These are phyloP conservation scores for Candida sanyiensis DNA, from an alignment of 805 yeast species.

Conservation along the genomic window DNA sequence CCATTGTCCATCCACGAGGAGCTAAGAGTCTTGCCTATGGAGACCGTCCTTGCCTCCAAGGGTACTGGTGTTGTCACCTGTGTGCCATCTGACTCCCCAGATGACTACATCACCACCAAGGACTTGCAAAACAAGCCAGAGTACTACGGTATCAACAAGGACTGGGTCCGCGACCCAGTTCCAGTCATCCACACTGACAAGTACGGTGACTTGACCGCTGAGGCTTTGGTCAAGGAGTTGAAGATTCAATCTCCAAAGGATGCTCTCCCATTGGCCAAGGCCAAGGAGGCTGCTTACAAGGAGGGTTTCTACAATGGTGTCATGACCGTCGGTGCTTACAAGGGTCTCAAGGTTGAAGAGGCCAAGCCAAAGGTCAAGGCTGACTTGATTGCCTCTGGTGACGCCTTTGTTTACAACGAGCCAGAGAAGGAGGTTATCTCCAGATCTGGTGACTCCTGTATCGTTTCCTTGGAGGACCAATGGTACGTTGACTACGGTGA, in stretches of 20 bases:
- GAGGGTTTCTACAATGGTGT: conserved; percentile 93
- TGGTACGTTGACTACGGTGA: conserved; percentile 99
- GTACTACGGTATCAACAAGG: conserved; percentile 75
- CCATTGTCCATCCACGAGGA: conserved; percentile 69
- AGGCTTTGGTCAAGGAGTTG: conserved; percentile 72
- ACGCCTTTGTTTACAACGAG: conserved; percentile 87
- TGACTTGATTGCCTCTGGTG: conserved; percentile 70
- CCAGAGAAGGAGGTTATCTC: conserved; percentile 89
- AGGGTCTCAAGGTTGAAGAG: conserved; percentile 82
- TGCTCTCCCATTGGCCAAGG: conserved; percentile 75
- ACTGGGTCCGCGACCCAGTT: conserved; percentile 78
- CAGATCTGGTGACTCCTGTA: conserved; percentile 94
- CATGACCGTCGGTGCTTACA: conserved; percentile 73
- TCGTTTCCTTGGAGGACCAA: conserved; percentile 96
- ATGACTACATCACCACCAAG: conserved; percentile 81
- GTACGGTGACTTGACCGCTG: conserved; percentile 87
- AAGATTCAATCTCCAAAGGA: conserved; percentile 96
- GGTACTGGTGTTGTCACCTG: conserved; percentile 99
- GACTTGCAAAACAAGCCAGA: conserved; percentile 89
- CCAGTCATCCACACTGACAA: conserved; percentile 75
- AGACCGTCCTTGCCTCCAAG: conserved; percentile 86
- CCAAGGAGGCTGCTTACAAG: conserved; percentile 92
- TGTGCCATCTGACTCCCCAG: conserved; percentile 99
- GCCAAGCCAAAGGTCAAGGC: conserved; percentile 86
- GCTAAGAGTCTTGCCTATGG: conserved; percentile 92